Evolutionary conservation across 208 protist genomes (phyloP), one percentile per base, ranked within the genome.

Genomic region (Leishmania tarentolae): DNA sequence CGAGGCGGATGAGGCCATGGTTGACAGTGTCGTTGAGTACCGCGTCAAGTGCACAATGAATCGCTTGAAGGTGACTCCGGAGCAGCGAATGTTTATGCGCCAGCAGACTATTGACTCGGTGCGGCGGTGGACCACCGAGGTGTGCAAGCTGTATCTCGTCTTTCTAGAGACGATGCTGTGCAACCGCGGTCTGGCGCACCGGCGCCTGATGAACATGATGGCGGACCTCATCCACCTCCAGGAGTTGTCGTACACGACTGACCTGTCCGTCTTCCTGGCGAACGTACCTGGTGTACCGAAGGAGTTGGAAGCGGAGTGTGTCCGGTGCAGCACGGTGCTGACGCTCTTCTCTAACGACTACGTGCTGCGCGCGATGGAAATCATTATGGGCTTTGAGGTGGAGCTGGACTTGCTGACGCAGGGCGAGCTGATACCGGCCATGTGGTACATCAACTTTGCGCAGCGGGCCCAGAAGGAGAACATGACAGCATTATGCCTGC

Each of bases 131-230:
- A 85, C 82, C 28, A 73, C 76, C 24, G 91, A 94, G 85, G 90
- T 90, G 77, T 84, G 86, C 79, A 93, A 91, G 88, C 79, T 84
- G 46, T 95, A 93, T 79, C 82, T 97, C 1, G 78, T 94, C 52
- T 88, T 95, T 75, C 80, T 95, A 13, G 93, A 97, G 87, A 87
- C 87, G 42, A 94, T 97, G 93, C 87, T 97, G 61, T 97, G 93
- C 89, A 97, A 93, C 79, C 93, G 93, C 75, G 93, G 93, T 31
- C 84, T 95, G 40, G 88, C 92, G 7, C 93, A 97, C 82, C 91
- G 90, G 69, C 90, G 91, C 44, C 82, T 97, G 65, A 93, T 95
- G 87, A 95, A 95, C 78, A 47, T 75, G 56, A 84, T 97, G 79
- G 75, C 81, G 0, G 88, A 90, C 68, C 79, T 95, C 61, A 84